These are phyloP conservation scores for Aspergillus flavus DNA, from an alignment of 2,329 filamentous ascomycete genomes.

Conservation along the genomic window DNA sequence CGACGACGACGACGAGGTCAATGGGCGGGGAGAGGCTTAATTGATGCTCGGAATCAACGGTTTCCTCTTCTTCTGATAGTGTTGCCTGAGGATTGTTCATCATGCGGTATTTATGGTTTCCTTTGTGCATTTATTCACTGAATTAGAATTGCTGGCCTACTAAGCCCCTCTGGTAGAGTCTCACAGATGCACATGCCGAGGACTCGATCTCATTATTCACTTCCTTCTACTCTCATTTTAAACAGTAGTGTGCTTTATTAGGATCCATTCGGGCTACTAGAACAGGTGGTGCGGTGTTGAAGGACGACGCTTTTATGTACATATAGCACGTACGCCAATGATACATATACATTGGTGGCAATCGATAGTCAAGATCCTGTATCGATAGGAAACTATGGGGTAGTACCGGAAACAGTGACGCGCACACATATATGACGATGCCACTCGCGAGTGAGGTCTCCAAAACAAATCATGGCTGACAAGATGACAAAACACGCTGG, in stretches of 20 bases:
- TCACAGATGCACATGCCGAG: too few relatives aligned
- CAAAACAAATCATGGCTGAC: constrained; percentile 26
- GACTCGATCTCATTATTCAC: neutral
- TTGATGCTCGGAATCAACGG: neutral
- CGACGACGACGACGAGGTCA: neutral
- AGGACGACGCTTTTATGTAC: constrained; percentile 29
- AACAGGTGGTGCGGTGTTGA: constrained; percentile 23
- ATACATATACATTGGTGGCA: constrained; percentile 35
- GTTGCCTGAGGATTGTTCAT: neutral
- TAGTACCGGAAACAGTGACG: constrained; percentile 23
- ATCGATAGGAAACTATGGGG: constrained; percentile 22
- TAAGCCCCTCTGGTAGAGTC: neutral
- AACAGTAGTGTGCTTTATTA: neutral
- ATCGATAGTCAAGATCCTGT: constrained; percentile 23
- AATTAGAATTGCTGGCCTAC: neutral
- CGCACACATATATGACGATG: constrained; percentile 25
- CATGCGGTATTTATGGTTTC: neutral
- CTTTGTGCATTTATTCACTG: neutral
- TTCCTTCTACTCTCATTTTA: neutral
- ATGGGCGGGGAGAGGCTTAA: neutral
- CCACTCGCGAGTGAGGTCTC: constrained; percentile 23
- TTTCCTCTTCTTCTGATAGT: neutral
- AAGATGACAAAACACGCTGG: constrained; percentile 20
- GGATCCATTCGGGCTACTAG: constrained; percentile 6
- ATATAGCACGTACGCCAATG: constrained; percentile 33